A percentile compares a stretch with the other conserved stretches of the same genome.
Evolutionary conservation across 2,329 filamentous ascomycete species (phyloP).

Genomic region (Alternaria ventricosa): DNA sequence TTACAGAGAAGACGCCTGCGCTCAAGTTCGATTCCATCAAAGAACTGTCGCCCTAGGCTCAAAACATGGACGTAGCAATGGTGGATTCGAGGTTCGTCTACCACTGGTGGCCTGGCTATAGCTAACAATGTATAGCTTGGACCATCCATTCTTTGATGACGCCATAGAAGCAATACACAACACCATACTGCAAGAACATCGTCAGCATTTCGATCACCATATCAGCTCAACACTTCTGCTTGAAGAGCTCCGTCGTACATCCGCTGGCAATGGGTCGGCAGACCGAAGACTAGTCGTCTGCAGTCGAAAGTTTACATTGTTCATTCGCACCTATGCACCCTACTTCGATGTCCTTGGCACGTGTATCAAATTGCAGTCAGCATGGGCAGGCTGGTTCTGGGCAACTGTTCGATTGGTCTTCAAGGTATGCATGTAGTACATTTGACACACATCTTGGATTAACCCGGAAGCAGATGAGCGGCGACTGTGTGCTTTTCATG

Average conservation of each 20-base stretch:
- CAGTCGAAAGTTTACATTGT: conserved; percentile 27
- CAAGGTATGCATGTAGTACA: conserved; percentile 22
- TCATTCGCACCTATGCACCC: conserved; percentile 28
- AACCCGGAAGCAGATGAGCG: conserved; percentile 23
- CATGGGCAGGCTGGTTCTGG: conserved; percentile 37
- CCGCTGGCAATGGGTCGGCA: conserved; percentile 11
- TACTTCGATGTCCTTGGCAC: conserved; percentile 37
- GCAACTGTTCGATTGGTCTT: conserved; percentile 28
- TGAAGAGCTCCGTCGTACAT: conserved; percentile 23
- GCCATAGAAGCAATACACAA: conserved; percentile 25
- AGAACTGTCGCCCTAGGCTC: conserved; percentile 27
- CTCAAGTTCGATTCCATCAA: conserved; percentile 16
- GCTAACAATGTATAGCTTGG: conserved; percentile 24
- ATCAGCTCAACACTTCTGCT: conserved; percentile 22
- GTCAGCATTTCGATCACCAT: conserved; percentile 18
- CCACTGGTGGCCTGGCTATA: not conserved
- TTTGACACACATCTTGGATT: not conserved
- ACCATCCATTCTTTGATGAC: conserved; percentile 27
- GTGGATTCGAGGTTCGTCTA: conserved; percentile 29
- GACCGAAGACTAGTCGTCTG: conserved; percentile 19
- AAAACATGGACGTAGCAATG: conserved; percentile 33
- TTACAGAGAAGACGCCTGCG: conserved; percentile 17
- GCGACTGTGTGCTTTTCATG: conserved; percentile 26
- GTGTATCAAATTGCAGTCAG: conserved; percentile 20
- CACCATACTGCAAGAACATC: conserved; percentile 27